Evolutionary conservation across 169 alveolate genomes (phyloP).

Genomic region (Cardiosporidium cionae): DNA sequence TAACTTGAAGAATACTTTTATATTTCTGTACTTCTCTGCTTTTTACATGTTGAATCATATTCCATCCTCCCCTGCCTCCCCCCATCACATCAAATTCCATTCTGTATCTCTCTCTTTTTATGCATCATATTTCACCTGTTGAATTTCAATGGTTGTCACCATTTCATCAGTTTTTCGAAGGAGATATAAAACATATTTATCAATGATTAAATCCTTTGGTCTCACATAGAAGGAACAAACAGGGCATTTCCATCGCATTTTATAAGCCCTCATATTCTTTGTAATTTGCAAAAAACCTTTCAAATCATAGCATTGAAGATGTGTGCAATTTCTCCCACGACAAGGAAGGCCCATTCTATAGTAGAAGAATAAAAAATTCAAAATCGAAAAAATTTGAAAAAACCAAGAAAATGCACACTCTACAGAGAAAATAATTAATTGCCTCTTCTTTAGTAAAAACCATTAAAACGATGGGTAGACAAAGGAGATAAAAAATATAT

Average conservation of each 20-base stretch:
- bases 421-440: too few relatives aligned
- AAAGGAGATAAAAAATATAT: not conserved
- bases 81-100: too few relatives aligned
- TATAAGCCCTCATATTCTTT: conserved; percentile 77
- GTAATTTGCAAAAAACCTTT: conserved; percentile 71
- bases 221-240: conserved; percentile 67
- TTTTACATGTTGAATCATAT: too few relatives aligned
- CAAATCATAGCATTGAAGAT: conserved; percentile 83
- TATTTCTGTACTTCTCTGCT: too few relatives aligned
- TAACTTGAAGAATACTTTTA: too few relatives aligned
- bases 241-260: conserved; percentile 87
- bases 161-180: conserved; percentile 23
- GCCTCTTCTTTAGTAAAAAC: not conserved
- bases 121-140: conserved; percentile 17
- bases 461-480: not conserved
- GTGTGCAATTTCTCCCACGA: conserved; percentile 76
- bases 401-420: too few relatives aligned
- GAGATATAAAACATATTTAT: conserved; percentile 58
- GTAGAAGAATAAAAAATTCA: too few relatives aligned
- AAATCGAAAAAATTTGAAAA: too few relatives aligned
- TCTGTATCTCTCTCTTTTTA: too few relatives aligned
- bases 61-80: too few relatives aligned
- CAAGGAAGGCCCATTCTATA: conserved; percentile 71
- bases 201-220: conserved; percentile 73
- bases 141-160: conserved; percentile 15